phyloP scores from a whole-genome alignment of 2,329 filamentous ascomycete species.

The Sporothrix phasma region DNA sequence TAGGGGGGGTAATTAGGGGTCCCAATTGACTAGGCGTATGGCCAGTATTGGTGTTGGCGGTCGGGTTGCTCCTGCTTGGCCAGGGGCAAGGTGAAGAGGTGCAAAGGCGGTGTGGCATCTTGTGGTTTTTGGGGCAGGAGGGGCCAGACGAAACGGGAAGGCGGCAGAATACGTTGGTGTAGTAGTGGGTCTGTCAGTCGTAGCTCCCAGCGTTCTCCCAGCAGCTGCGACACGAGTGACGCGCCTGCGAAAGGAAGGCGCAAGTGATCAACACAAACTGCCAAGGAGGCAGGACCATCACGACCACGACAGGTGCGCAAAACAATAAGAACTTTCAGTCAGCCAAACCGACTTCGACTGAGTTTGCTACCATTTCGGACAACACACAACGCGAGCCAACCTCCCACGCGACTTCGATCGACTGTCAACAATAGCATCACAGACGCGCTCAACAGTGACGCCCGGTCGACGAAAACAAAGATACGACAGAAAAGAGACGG shows the following conservation, averaged over 20 bases:
- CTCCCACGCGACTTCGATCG: neutral
- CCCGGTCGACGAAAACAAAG: neutral
- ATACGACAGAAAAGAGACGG: neutral
- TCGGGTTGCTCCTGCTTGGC: neutral
- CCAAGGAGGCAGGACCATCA: neutral
- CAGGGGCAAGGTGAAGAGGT: neutral
- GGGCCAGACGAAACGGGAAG: neutral
- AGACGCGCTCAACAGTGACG: neutral
- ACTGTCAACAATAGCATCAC: neutral
- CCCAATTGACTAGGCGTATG: neutral
- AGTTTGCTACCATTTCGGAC: no score
- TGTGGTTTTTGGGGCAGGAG: slow-evolving; percentile 4
- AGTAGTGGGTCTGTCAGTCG: neutral
- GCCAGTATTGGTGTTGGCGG: neutral
- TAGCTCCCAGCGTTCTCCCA: slow-evolving; percentile 5
- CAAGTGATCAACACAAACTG: neutral
- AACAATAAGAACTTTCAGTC: neutral
- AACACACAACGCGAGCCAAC: neutral
- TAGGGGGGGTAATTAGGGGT: neutral
- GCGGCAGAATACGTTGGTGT: neutral
- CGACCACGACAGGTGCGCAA: neutral
- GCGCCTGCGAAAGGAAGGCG: slow-evolving; percentile 5
- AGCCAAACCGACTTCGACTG: neutral
- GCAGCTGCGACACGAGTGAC: slow-evolving; percentile 8
- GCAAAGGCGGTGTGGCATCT: slow-evolving; percentile 12